Percentiles rank a stretch among this genome's conserved stretches.
phyloP scores from a whole-genome alignment of 2,329 filamentous ascomycete genomes.

The Periglandula ipomoeae region DNA sequence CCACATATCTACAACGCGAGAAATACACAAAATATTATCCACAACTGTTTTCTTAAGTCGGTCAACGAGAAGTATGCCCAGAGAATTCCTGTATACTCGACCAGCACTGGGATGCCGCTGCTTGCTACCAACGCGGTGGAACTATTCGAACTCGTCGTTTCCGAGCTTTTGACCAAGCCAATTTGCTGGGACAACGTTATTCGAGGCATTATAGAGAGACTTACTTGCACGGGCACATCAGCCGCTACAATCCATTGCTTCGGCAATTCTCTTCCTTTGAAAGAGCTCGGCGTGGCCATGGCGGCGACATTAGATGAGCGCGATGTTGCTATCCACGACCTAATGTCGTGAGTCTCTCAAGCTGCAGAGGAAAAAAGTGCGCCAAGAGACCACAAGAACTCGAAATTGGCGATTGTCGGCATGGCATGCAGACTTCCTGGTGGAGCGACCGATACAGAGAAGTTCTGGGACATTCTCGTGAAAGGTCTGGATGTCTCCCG shows the following conservation, averaged over 20 bases:
- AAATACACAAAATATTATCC: constrained; percentile 19
- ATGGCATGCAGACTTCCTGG: constrained; percentile 36
- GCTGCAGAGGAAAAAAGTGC: too few species aligned
- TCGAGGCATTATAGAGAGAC: background rate
- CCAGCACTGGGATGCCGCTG: constrained; percentile 9
- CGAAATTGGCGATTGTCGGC: constrained; percentile 75
- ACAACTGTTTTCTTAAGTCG: too few species aligned
- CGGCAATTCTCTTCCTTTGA: background rate
- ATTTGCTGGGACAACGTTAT: constrained; percentile 11
- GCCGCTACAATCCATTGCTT: background rate
- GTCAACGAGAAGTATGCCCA: too few species aligned
- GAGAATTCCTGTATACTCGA: constrained; percentile 8
- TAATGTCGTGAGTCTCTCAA: too few species aligned
- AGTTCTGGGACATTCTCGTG: constrained; percentile 9
- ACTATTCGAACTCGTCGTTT: constrained; percentile 6
- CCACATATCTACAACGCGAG: constrained; percentile 26
- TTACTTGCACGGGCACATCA: background rate
- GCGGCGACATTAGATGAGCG: too few species aligned
- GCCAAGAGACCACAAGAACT: too few species aligned
- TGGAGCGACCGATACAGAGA: constrained; percentile 27
- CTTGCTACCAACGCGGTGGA: constrained; percentile 5
- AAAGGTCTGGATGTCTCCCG: constrained; percentile 54
- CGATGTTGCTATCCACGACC: too few species aligned
- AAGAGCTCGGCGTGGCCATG: constrained; percentile 3
- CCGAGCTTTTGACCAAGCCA: constrained; percentile 9